Evolutionary conservation across 163 green algal species (phyloP).

Genomic region (Chlorella variabilis): DNA sequence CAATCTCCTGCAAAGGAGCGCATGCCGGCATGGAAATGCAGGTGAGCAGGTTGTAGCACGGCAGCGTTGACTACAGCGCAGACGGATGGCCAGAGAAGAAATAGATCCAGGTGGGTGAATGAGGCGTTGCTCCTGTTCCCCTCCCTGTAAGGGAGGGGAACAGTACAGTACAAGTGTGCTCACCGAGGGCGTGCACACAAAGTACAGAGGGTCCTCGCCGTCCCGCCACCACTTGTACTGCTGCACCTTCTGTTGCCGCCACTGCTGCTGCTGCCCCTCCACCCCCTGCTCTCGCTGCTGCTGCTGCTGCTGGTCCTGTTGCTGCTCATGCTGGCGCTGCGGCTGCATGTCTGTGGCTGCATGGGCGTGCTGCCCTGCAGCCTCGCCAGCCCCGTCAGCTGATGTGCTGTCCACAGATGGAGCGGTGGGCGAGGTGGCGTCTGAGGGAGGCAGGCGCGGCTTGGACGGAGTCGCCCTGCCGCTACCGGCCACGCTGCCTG

Average conservation of each 20-base stretch:
- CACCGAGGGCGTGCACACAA: constrained; percentile 67
- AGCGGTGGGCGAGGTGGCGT: background rate
- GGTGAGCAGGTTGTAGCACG: too few relatives aligned
- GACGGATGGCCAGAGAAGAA: too few relatives aligned
- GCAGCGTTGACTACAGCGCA: too few relatives aligned
- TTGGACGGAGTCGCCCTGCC: background rate
- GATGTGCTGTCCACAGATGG: too few relatives aligned
- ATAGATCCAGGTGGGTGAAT: too few relatives aligned
- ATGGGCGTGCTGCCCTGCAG: too few relatives aligned
- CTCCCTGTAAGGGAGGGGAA: too few relatives aligned
- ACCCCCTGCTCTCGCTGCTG: background rate
- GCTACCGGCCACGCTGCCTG: constrained; percentile 2
- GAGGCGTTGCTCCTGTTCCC: too few relatives aligned
- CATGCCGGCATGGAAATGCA: too few relatives aligned
- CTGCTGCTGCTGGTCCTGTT: background rate
- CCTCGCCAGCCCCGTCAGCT: background rate
- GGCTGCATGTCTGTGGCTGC: too few relatives aligned
- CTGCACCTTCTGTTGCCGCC: background rate
- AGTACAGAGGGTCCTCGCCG: constrained; percentile 78
- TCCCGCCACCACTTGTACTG: constrained; percentile 67
- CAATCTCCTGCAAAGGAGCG: constrained; percentile 58
- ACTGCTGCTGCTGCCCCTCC: background rate
- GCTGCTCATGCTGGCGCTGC: background rate
- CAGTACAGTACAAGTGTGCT: background rate
- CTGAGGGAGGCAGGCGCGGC: background rate